These are phyloP conservation scores for Ramaria rubella DNA, from an alignment of 768 basidiomycete genomes.

Conservation along the genomic window DNA sequence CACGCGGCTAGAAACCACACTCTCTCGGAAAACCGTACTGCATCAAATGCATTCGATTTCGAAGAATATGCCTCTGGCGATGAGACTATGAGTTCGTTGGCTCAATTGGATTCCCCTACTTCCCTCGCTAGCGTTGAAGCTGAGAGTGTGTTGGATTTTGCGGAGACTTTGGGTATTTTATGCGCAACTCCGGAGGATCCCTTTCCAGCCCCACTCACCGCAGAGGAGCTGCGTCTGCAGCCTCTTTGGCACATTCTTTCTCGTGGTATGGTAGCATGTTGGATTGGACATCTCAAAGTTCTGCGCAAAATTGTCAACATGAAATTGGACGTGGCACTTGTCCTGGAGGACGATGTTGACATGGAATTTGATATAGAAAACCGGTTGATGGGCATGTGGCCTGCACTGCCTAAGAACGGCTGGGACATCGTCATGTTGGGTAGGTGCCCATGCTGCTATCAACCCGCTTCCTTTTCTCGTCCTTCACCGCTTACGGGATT, in stretches of 20 bases:
- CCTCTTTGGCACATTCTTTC: not conserved
- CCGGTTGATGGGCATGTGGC: slow-evolving; percentile 42
- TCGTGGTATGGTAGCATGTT: slow-evolving; percentile 2
- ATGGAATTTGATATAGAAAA: slow-evolving; percentile 57
- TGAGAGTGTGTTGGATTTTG: not conserved
- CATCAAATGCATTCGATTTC: not conserved
- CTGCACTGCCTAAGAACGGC: slow-evolving; percentile 38
- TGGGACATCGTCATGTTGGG: slow-evolving; percentile 78
- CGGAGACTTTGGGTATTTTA: not conserved
- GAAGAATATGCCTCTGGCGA: not conserved
- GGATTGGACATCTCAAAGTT: not conserved
- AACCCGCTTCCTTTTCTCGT: not conserved
- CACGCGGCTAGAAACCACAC: not conserved
- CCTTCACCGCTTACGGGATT: not conserved
- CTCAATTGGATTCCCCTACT: not conserved
- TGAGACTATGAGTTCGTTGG: not conserved
- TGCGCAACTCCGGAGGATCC: not conserved
- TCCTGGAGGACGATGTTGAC: slow-evolving; percentile 78
- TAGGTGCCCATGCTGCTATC: slow-evolving; percentile 20
- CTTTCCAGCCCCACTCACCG: not conserved
- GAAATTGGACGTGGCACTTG: slow-evolving; percentile 32
- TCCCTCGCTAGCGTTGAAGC: too few species aligned
- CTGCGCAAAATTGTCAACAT: not conserved
- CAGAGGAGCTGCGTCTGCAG: not conserved
- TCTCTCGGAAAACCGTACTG: not conserved